Base-by-base conservation (phyloP, 2,329 filamentous ascomycete species). In the Cadophora malorum region DNA sequence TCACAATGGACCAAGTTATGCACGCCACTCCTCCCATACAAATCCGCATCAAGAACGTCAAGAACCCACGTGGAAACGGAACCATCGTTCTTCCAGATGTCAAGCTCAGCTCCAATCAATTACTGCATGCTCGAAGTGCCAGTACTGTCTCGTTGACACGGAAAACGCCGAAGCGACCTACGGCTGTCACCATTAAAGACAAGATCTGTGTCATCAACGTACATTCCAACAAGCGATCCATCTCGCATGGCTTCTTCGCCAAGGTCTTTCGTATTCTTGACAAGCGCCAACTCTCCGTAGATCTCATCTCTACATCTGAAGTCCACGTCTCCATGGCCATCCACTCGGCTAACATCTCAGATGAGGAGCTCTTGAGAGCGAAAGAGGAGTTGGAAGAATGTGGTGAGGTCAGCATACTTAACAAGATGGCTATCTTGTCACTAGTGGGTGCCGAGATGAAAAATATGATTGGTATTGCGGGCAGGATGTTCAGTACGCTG, bases 321-420 rank as follows among this genome's bases (percentile, higher is more conserved):
- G 96, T 98, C 14, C 96, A 99, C 78, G 94, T 99, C 28, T 97
- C 94, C 64, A 94, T 99, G 89, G 96, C 96, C 9, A 89, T 99
- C 70, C 95, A 98, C 80, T 91, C 91, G 0, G 91, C 94, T 63
- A 89, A 89, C 74, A 82, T 85, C 19, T 82, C 84, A 64, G 83
- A 86, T 7, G 85, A 88, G 65, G 85, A 88, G 68, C 87, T 94
- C 71, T 82, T 91, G 66, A 84, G 84, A 69, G 91, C 90, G 0
- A 89, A 91, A 69, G 83, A 87, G 68, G 92, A 96, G 76, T 83
- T 99, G 31, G 84, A 88, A 69, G 88, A 91, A 70, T 94, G 92
- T 75, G 96, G 96, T 10, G 92, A 96, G 52, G 94, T 99, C 65
- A 96, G 96, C 77, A 89, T 98, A 49, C 87, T 97, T 38, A 88